Conservation (phyloP, 805 yeast genomes). For the Ogataea glucozyma region DNA sequence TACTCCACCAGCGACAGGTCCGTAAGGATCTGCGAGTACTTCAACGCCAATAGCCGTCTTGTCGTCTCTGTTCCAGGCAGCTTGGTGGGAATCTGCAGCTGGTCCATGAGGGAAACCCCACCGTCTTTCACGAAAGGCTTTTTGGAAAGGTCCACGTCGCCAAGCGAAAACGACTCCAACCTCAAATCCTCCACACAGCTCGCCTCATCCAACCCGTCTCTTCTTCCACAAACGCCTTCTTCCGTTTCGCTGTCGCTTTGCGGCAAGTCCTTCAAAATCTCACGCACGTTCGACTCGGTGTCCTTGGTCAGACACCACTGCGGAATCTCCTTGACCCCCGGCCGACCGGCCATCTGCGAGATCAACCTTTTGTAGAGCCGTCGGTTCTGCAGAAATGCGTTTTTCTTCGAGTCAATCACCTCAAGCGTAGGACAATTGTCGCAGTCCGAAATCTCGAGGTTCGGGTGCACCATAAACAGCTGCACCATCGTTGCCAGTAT, state of each 20-base stretch:
- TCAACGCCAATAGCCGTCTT: constrained; percentile 23
- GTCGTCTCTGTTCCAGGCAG: constrained; percentile 6
- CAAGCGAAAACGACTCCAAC: constrained; percentile 10
- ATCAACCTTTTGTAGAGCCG: constrained; percentile 19
- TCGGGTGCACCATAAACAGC: constrained; percentile 34
- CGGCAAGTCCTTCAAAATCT: constrained; percentile 8
- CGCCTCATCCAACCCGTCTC: constrained; percentile 4
- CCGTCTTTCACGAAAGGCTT: background rate
- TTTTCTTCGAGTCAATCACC: constrained; percentile 20
- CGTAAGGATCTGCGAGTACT: constrained; percentile 28
- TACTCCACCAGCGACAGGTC: constrained; percentile 32
- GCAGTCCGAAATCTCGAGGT: constrained; percentile 31
- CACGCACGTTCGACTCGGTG: constrained; percentile 15
- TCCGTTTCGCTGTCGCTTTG: background rate
- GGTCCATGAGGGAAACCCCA: constrained; percentile 1
- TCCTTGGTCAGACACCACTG: constrained; percentile 23
- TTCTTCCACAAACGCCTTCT: background rate
- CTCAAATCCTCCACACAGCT: constrained; percentile 11
- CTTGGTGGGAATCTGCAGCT: constrained; percentile 11
- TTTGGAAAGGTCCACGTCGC: constrained; percentile 13
- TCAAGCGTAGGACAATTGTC: constrained; percentile 25
- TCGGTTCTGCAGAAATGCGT: constrained; percentile 19
- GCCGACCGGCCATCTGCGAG: constrained; percentile 9
- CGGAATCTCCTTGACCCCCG: constrained; percentile 20
- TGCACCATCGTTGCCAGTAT: too few species aligned